phyloP scores from a whole-genome alignment of 768 basidiomycete species.

The Trametes maxima region DNA sequence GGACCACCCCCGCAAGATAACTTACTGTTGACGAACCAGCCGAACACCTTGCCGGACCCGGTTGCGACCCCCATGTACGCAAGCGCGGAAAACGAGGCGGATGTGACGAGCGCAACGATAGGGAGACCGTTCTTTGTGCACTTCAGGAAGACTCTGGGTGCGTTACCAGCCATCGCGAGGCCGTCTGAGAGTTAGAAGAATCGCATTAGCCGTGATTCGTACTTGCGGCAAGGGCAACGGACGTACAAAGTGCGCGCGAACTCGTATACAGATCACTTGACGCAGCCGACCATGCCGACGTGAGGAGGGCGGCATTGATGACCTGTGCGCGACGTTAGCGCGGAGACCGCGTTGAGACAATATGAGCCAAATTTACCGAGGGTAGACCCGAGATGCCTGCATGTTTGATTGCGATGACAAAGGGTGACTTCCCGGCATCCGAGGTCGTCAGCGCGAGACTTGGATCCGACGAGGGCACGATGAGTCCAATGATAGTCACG shows the following conservation, averaged over 20 bases:
- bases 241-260: slow-evolving; percentile 81
- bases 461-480: slow-evolving; percentile 72
- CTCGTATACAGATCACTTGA: slow-evolving; percentile 89
- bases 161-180: slow-evolving; percentile 77
- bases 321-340: slow-evolving; percentile 43
- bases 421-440: slow-evolving; percentile 73
- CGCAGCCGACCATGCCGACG: slow-evolving; percentile 92
- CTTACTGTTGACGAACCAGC: slow-evolving; percentile 68
- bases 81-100: slow-evolving; percentile 65
- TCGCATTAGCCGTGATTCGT: too few species aligned
- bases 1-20: not conserved
- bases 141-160: slow-evolving; percentile 75
- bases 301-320: slow-evolving; percentile 82
- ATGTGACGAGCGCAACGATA: slow-evolving; percentile 67
- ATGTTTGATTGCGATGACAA: slow-evolving; percentile 85
- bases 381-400: slow-evolving; percentile 90
- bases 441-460: slow-evolving; percentile 55
- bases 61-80: slow-evolving; percentile 78
- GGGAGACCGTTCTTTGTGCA: slow-evolving; percentile 79
- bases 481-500: slow-evolving; percentile 77
- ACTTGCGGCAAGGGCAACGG: not conserved
- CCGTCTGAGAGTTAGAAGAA: slow-evolving; percentile 54
- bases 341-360: slow-evolving; percentile 14
- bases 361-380: slow-evolving; percentile 49
- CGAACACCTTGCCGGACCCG: slow-evolving; percentile 74